Base-by-base conservation (phyloP, 1,284 basidiomycete species). In the Papiliotrema flavescens region DNA sequence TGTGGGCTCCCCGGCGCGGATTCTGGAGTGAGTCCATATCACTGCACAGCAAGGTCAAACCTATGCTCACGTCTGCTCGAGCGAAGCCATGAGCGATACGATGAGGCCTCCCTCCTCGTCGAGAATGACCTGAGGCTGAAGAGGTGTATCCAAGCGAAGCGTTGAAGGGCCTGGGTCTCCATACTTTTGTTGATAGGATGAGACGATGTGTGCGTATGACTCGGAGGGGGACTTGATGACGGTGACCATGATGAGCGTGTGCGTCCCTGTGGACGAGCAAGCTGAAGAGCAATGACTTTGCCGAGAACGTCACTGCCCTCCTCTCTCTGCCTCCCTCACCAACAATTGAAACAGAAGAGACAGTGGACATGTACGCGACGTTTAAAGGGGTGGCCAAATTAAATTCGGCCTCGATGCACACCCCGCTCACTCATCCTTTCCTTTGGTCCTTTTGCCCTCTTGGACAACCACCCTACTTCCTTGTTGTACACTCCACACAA, bases 71-170 rank as follows among this genome's bases (percentile, higher is more conserved):
- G 57, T 61, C 23, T 65, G 54, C 51, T 70, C 69, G 17, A 75
- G 41, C 6, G 63, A 58, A 20, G 36, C 55, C 65, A 68, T 67
- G 19, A 75, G 57, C 13, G 64, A 49, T 8, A 45, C 48, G 22
- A 75, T 58, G 55, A 75, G 49, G 26, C 73, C 71, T 0, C 60
- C 59, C 15, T 69, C 60, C 51, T 73, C 67, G 54, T 73, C 68
- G 37, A 75, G 50, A 2, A 75, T 65, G 1, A 61, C 67, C 48
- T 73, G 69, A 35, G 64, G 59, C 4, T 55, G 60, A 23, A 75
- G 60, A 20, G 68, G 65, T 17, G 63, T 59, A 56, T 73, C 73
- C 41, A 75, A 65, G 50, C 72, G 68, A 4, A 56, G 48, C 3
- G 62, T 60, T 4, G 73, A 75, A 19, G 71, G 70, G 1, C 73